Conservation (phyloP, 257 asterid species). For the Primulina tabacum region DNA sequence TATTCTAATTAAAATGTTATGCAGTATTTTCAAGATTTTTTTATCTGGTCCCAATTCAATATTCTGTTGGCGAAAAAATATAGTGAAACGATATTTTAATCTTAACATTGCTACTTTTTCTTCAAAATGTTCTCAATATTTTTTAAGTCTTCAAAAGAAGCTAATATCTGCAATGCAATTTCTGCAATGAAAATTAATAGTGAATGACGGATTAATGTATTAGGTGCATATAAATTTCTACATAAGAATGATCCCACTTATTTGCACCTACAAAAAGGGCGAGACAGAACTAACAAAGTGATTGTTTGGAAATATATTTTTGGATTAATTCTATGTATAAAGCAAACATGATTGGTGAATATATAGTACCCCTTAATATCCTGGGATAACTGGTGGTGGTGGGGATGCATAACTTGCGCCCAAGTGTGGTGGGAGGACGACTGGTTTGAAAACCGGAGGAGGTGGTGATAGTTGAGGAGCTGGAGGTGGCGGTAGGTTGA, state of each 20-base stretch:
- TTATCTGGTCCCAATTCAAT: background rate
- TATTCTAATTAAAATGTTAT: no score
- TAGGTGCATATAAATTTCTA: background rate
- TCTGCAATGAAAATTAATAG: background rate
- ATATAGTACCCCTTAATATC: constrained; percentile 40
- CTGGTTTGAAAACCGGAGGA: constrained; percentile 27
- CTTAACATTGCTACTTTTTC: background rate
- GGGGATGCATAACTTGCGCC: constrained; percentile 46
- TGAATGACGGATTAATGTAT: background rate
- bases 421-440: constrained; percentile 29
- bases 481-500: constrained; percentile 20
- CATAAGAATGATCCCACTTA: background rate
- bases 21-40: no score
- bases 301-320: background rate
- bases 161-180: background rate
- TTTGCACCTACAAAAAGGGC: background rate
- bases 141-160: background rate
- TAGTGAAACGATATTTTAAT: background rate
- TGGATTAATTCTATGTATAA: background rate
- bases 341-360: constrained; percentile 1
- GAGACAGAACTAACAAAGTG: background rate
- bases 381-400: constrained; percentile 59
- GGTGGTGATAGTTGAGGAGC: constrained; percentile 30
- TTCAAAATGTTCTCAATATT: background rate
- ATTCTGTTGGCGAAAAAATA: background rate